These are phyloP conservation scores for Aspergillus bridgeri DNA, from an alignment of 495 filamentous ascomycete species.

Conservation along the genomic window DNA sequence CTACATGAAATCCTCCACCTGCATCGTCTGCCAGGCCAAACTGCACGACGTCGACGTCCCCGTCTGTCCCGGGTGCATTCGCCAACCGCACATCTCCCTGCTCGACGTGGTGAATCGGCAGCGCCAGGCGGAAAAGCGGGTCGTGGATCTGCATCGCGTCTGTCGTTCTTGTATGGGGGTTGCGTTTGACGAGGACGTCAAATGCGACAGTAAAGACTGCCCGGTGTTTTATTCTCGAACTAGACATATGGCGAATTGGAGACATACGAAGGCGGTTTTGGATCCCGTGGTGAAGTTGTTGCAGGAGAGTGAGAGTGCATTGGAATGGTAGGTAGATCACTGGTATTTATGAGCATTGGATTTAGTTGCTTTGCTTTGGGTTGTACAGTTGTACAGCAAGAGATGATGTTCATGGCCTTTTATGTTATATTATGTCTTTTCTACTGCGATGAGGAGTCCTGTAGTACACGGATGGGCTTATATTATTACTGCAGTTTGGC, in stretches of 20 bases:
- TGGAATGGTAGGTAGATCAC: constrained; percentile 41
- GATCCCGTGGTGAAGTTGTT: constrained; percentile 57
- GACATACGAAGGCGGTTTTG: constrained; percentile 52
- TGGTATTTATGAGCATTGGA: no score
- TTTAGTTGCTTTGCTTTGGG: no score
- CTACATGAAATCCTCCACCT: constrained; percentile 78
- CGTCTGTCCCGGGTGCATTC: constrained; percentile 64
- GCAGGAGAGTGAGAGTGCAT: constrained; percentile 38
- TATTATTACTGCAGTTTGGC: not conserved
- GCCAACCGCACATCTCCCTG: constrained; percentile 54
- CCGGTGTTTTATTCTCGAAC: constrained; percentile 87
- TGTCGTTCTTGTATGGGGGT: constrained; percentile 81
- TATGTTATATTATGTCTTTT: no score
- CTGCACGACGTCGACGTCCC: constrained; percentile 46
- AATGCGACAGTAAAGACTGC: constrained; percentile 87
- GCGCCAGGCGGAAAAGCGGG: constrained; percentile 59
- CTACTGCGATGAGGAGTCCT: not conserved
- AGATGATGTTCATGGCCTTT: no score
- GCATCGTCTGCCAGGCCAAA: constrained; percentile 71
- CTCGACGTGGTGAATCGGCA: constrained; percentile 59
- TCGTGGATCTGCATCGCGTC: constrained; percentile 63
- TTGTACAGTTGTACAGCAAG: no score
- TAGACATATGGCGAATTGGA: constrained; percentile 61
- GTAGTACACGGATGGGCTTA: not conserved
- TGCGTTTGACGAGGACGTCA: constrained; percentile 68